Base-by-base conservation (phyloP, 352 stramenopile species). In the Pythium insidiosum region DNA sequence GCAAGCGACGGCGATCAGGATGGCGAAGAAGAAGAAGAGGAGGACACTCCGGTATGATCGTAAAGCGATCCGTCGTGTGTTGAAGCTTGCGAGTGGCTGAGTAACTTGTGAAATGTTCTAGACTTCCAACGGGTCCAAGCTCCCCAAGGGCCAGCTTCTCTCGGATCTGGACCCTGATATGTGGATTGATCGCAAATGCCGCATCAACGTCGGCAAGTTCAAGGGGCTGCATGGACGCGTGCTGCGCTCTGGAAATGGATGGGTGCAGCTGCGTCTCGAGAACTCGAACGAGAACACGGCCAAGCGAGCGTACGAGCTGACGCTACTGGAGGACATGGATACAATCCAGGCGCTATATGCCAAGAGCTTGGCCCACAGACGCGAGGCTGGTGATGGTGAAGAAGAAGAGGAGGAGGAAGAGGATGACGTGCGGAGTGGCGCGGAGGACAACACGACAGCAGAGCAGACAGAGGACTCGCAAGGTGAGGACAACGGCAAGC, bases 171-270 rank as follows among this genome's bases (percentile, higher is more conserved):
- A 94, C 30, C 80, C 82, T 1, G 82, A 94, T 18, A 88, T 94
- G 77, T 94, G 82, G 82, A 89, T 94, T 21, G 78, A 87, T 35
- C 82, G 82, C 36, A 75, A 77, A 34, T 90, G 80, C 34, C 74
- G 82, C 15, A 89, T 94, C 43, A 94, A 94, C 39, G 82, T 94
- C 1, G 82, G 82, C 47, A 94, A 94, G 57, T 94, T 91, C 47
- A 88, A 88, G 31, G 79, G 79, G 1, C 53, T 73, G 18, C 64
- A 78, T 42, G 82, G 78, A 2, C 73, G 77, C 28, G 82, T 94
- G 6, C 45, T 92, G 7, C 77, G 77, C 11, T 94, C 82, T 5
- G 82, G 82, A 16, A 94, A 94, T 47, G 82, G 82, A n/a, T 94
- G 82, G 82, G 82, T 94, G 20, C 82, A 94, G 42, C 52, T 94